A percentile compares a stretch with the other conserved stretches of the same genome.
These are phyloP conservation scores for Aaosphaeria pasadenensis DNA, from an alignment of 2,329 filamentous ascomycete species.

Conservation along the genomic window DNA sequence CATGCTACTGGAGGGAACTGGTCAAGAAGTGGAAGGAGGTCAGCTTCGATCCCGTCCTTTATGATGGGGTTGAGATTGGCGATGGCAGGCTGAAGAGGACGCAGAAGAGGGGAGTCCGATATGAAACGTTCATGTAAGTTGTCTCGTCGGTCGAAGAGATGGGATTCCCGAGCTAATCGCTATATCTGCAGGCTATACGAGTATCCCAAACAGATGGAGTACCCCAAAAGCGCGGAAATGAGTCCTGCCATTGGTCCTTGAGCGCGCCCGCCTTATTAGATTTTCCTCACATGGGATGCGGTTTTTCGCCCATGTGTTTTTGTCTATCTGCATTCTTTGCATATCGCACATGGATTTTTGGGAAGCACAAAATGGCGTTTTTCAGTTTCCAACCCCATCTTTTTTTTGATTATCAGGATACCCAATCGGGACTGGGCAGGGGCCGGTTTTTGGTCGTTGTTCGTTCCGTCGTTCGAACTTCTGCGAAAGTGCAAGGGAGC, in stretches of 20 bases:
- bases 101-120: conserved; percentile 25
- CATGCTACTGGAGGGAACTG: conserved; percentile 30
- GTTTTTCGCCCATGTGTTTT: conserved; percentile 15
- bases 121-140: conserved; percentile 31
- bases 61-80: conserved; percentile 20
- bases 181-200: conserved; percentile 9
- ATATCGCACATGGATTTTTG: background rate
- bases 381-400: too few relatives aligned
- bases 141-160: conserved; percentile 24
- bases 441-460: too few relatives aligned
- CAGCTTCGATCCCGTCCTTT: conserved; percentile 26
- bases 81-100: conserved; percentile 16
- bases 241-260: background rate
- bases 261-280: background rate
- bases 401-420: too few relatives aligned
- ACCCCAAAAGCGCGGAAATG: conserved; percentile 4
- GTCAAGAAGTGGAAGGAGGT: conserved; percentile 23
- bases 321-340: background rate
- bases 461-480: too few relatives aligned
- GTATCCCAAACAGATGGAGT: conserved; percentile 12
- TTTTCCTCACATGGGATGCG: background rate
- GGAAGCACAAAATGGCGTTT: background rate
- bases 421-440: too few relatives aligned
- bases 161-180: conserved; percentile 23
- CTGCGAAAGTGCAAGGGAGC: too few relatives aligned